A percentile compares a stretch with the other conserved stretches of the same genome.
Evolutionary conservation across 192 early-diverging fungal genomes (phyloP).

Genomic region (Backusella parvicylindrica): DNA sequence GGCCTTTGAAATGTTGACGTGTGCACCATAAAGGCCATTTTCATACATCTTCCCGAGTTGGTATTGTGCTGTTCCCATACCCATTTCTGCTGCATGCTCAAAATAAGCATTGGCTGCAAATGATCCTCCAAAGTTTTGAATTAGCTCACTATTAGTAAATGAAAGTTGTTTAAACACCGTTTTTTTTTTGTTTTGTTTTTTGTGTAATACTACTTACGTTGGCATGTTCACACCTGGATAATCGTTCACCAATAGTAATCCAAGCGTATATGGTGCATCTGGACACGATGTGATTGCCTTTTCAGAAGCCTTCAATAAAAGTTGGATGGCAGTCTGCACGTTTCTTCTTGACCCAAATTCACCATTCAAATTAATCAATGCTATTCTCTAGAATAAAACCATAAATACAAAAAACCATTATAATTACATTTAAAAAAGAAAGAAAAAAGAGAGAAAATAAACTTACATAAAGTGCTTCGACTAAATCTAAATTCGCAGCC

Average conservation of each 20-base stretch:
- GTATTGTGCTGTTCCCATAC: constrained; percentile 60
- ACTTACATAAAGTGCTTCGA: constrained; percentile 61
- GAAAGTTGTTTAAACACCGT: constrained; percentile 45
- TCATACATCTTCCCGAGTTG: constrained; percentile 28
- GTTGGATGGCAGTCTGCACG: constrained; percentile 75
- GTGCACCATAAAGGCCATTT: constrained; percentile 11
- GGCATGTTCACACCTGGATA: constrained; percentile 60
- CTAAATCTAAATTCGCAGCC: constrained; percentile 65
- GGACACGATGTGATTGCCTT: constrained; percentile 54
- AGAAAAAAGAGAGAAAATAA: background rate
- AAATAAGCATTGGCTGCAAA: constrained; percentile 74
- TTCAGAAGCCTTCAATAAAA: constrained; percentile 70
- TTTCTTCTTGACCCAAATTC: constrained; percentile 65
- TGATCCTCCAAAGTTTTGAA: constrained; percentile 50
- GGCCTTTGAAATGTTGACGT: constrained; percentile 5
- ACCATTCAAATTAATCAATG: constrained; percentile 74
- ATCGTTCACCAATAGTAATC: constrained; percentile 70
- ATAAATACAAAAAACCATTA: no score
- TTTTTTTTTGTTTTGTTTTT: no score
- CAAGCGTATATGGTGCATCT: constrained; percentile 76
- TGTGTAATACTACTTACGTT: constrained; percentile 20
- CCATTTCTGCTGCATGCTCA: constrained; percentile 72
- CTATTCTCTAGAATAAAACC: constrained; percentile 62
- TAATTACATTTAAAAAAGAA: background rate
- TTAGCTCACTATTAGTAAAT: constrained; percentile 23